Percentiles rank a stretch among this genome's conserved stretches.
Conservation (phyloP, 176 grass and related monocot genomes). For the Bromus sterilis region DNA sequence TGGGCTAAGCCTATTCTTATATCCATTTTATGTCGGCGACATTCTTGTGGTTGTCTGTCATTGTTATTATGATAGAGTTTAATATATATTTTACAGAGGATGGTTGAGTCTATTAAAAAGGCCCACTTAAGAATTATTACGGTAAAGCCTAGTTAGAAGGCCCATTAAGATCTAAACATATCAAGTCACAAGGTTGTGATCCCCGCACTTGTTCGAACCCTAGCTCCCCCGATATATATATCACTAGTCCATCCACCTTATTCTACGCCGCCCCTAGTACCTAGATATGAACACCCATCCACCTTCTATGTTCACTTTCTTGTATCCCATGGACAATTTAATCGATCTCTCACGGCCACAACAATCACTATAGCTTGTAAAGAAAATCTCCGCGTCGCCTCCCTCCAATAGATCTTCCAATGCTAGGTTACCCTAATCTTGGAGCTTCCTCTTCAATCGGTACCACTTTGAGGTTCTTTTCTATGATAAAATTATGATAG, state of each 20-base stretch:
- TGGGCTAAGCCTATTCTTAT: background rate
- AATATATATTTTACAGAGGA: background rate
- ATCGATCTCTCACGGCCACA: too few species aligned
- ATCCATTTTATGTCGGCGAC: background rate
- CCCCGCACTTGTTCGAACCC: background rate
- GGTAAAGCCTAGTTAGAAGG: background rate
- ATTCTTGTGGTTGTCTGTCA: background rate
- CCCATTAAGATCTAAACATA: background rate
- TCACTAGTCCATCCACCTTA: background rate
- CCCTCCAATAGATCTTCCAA: background rate
- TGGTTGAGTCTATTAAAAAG: background rate
- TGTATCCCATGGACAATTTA: rapidly evolving
- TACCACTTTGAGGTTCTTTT: background rate
- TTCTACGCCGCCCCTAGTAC: background rate
- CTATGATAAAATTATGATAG: background rate
- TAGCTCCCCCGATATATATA: background rate
- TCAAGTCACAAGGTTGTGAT: background rate
- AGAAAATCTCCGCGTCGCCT: background rate
- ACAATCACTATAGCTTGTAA: background rate
- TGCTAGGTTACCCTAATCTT: background rate
- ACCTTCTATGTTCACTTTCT: background rate
- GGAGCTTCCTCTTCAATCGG: background rate
- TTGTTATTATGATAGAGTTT: background rate
- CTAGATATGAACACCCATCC: background rate
- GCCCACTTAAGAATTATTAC: background rate